These are phyloP conservation scores for Aspergillus sp. DNA, from an alignment of 2,329 filamentous ascomycete genomes.

Conservation along the genomic window DNA sequence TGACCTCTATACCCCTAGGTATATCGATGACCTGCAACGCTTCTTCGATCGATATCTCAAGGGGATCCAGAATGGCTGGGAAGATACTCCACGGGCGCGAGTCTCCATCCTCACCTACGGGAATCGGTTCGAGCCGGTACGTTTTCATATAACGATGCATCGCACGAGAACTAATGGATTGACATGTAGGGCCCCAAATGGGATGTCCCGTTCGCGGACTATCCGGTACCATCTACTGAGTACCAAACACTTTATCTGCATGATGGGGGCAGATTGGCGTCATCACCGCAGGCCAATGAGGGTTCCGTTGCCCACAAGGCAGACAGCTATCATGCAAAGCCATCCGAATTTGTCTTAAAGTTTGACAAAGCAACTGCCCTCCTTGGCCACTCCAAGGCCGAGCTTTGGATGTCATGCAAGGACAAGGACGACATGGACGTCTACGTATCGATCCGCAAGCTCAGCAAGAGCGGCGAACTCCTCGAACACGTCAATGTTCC, in stretches of 20 bases:
- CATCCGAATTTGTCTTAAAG: constrained; percentile 36
- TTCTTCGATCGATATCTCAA: constrained; percentile 49
- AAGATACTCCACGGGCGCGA: constrained; percentile 44
- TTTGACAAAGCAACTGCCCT: constrained; percentile 39
- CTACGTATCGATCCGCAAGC: constrained; percentile 45
- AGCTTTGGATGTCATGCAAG: constrained; percentile 45
- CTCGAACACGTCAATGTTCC: constrained; percentile 46
- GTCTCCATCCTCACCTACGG: constrained; percentile 32
- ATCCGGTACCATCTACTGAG: constrained; percentile 26
- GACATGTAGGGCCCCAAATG: no score
- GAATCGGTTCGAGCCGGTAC: not conserved
- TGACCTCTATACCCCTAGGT: not conserved
- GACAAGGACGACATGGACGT: constrained; percentile 46
- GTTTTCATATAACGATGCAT: no score
- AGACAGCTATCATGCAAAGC: constrained; percentile 26
- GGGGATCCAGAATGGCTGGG: constrained; percentile 44
- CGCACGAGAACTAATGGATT: no score
- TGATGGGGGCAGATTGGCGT: not conserved
- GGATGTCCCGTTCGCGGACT: constrained; percentile 15
- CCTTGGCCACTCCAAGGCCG: constrained; percentile 45
- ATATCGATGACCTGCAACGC: not conserved
- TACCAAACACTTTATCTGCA: constrained; percentile 29
- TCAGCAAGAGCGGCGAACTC: constrained; percentile 40
- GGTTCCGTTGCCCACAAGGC: constrained; percentile 9
- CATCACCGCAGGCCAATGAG: not conserved